Conservation (phyloP, 768 basidiomycete genomes). For the Macrolepiota fuliginosa region DNA sequence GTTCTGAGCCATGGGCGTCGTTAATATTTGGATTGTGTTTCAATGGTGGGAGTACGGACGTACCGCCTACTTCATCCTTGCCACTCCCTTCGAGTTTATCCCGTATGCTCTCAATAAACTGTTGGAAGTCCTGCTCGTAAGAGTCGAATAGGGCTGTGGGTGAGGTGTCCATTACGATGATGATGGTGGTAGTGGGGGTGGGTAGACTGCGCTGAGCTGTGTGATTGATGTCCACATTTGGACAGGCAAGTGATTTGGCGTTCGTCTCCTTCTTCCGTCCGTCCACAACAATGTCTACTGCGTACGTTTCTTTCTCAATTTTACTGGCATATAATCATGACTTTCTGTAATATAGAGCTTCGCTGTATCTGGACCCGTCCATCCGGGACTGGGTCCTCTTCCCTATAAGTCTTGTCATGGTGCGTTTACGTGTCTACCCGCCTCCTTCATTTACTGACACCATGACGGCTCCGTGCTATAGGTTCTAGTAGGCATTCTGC, state of each 20-base stretch:
- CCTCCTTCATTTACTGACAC: background rate
- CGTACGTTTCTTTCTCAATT: constrained; percentile 30
- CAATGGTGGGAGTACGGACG: constrained; percentile 20
- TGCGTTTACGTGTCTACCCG: constrained; percentile 31
- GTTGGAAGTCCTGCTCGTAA: constrained; percentile 90
- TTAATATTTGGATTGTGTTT: constrained; percentile 3
- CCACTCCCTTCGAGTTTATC: constrained; percentile 69
- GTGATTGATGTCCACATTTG: constrained; percentile 1
- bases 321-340: background rate
- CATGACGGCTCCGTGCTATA: constrained; percentile 27
- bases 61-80: constrained; percentile 68
- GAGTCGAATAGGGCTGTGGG: constrained; percentile 86
- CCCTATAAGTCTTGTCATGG: constrained; percentile 97
- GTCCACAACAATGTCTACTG: constrained; percentile 28
- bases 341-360: constrained; percentile 33
- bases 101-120: constrained; percentile 72
- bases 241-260: background rate
- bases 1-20: constrained; percentile 46
- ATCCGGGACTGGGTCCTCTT: constrained; percentile 94
- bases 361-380: constrained; percentile 86
- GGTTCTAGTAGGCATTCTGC: constrained; percentile 90
- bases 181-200: constrained; percentile 12
- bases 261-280: background rate
- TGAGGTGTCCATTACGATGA: constrained; percentile 68
- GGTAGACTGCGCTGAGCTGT: background rate